Percentiles rank a stretch among this genome's conserved stretches.
Conservation (phyloP, 352 stramenopile genomes). For the Globisporangium canariense region DNA sequence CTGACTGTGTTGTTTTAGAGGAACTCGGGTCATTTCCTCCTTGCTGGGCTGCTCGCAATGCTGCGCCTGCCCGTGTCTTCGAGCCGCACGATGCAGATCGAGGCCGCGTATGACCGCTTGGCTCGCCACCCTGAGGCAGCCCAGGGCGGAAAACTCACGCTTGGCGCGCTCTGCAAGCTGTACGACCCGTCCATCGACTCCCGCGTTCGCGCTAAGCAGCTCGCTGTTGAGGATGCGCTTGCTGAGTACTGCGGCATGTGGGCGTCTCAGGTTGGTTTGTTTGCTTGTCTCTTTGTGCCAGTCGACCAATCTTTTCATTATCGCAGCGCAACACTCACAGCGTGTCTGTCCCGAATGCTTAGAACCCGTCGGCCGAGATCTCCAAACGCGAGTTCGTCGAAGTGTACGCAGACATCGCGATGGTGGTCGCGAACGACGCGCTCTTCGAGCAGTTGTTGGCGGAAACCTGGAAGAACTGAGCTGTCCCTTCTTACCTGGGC, state of each 20-base stretch:
- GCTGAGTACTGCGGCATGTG: conserved; percentile 51
- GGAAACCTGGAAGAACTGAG: conserved; percentile 56
- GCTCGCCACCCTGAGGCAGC: conserved; percentile 12
- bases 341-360: too few relatives aligned
- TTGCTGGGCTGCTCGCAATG: conserved; percentile 37
- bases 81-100: conserved; percentile 34
- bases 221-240: conserved; percentile 30
- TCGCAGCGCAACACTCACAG: too few relatives aligned
- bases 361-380: conserved; percentile 26
- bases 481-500: not conserved
- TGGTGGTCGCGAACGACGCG: conserved; percentile 47
- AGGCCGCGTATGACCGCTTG: conserved; percentile 45
- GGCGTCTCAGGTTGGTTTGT: conserved; percentile 22
- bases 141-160: conserved; percentile 37
- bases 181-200: conserved; percentile 68
- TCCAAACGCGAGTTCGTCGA: conserved; percentile 59
- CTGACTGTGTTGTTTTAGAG: conserved; percentile 15
- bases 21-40: conserved; percentile 56
- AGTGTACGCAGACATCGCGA: conserved; percentile 70
- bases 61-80: conserved; percentile 37
- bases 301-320: not conserved
- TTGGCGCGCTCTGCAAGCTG: conserved; percentile 31
- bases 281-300: not conserved
- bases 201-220: conserved; percentile 39
- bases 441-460: conserved; percentile 66